These are phyloP conservation scores for Mortierella sp. DNA, from an alignment of 371 early-diverging fungal species.

Conservation along the genomic window DNA sequence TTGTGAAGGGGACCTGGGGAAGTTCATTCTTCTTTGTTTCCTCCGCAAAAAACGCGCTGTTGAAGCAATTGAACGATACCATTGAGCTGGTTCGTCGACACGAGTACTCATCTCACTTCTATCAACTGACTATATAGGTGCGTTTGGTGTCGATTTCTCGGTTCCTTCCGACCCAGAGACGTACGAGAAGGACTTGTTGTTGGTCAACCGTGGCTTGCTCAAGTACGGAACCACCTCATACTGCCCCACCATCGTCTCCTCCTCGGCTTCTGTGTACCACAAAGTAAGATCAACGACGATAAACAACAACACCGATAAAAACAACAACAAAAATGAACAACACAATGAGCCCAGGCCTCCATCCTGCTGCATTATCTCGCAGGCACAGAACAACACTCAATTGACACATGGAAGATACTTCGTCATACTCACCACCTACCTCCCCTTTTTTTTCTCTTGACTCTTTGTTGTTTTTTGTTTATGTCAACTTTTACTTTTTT, in stretches of 20 bases:
- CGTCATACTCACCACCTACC: not conserved
- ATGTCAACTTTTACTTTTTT: not conserved
- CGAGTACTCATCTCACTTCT: constrained; percentile 2
- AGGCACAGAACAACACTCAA: not conserved
- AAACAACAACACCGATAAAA: not conserved
- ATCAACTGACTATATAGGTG: constrained; percentile 58
- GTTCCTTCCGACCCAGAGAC: constrained; percentile 67
- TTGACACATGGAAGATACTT: not conserved
- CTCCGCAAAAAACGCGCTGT: not conserved
- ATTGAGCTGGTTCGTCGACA: not conserved
- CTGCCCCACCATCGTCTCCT: constrained; percentile 89
- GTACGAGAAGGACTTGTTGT: constrained; percentile 65
- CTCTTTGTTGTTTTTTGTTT: not conserved
- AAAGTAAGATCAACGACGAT: constrained; percentile 62
- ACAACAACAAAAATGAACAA: not conserved
- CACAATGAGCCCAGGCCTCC: not conserved
- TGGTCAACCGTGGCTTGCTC: constrained; percentile 82
- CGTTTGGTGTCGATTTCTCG: constrained; percentile 90
- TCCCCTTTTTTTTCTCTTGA: not conserved
- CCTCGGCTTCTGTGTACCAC: constrained; percentile 78
- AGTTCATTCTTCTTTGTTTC: not conserved
- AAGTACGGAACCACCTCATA: constrained; percentile 86
- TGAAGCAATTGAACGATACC: not conserved
- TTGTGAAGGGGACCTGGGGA: not conserved
- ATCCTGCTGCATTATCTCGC: constrained; percentile 11